Evolutionary conservation across 2,329 filamentous ascomycete species (phyloP).

Genomic region (Aulographum hederae): DNA sequence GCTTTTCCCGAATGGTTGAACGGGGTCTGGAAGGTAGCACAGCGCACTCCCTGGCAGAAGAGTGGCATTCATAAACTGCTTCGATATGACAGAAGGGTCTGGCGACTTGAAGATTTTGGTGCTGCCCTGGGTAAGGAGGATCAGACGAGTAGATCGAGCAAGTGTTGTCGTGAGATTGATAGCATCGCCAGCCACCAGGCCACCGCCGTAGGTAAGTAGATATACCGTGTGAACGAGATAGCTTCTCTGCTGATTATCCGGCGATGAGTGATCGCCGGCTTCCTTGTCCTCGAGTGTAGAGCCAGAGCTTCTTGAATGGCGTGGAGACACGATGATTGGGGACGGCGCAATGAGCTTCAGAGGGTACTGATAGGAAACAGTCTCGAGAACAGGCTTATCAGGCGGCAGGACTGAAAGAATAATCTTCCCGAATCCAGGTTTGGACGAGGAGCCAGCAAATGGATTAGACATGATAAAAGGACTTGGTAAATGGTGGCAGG

Average conservation of each 20-base stretch:
- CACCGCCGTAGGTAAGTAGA: slow-evolving; percentile 84
- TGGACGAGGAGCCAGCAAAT: slow-evolving; percentile 51
- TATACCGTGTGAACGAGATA: slow-evolving; percentile 59
- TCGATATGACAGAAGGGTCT: slow-evolving; percentile 24
- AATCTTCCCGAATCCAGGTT: slow-evolving; percentile 62
- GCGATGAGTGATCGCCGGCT: not conserved
- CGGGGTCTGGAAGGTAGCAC: slow-evolving; percentile 67
- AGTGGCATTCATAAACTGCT: slow-evolving; percentile 30
- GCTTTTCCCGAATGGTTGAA: slow-evolving; percentile 75
- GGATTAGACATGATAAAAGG: slow-evolving; percentile 35
- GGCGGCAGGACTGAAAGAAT: slow-evolving; percentile 56
- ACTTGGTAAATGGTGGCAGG: too few species aligned
- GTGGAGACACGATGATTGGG: slow-evolving; percentile 25
- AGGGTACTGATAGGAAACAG: slow-evolving; percentile 78
- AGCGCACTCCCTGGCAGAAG: too few species aligned
- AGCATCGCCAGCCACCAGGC: slow-evolving; percentile 72
- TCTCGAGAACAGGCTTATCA: slow-evolving; percentile 50
- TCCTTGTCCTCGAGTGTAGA: not conserved
- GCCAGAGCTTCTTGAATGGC: too few species aligned
- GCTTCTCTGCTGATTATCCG: slow-evolving; percentile 9
- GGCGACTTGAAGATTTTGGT: slow-evolving; percentile 89
- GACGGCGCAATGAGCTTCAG: slow-evolving; percentile 80
- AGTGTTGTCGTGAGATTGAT: slow-evolving; percentile 57
- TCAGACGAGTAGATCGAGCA: slow-evolving; percentile 43
- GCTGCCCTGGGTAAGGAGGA: slow-evolving; percentile 49